These are phyloP conservation scores for Penicillium macrosclerotiorum DNA, from an alignment of 495 filamentous ascomycete species.

Conservation along the genomic window DNA sequence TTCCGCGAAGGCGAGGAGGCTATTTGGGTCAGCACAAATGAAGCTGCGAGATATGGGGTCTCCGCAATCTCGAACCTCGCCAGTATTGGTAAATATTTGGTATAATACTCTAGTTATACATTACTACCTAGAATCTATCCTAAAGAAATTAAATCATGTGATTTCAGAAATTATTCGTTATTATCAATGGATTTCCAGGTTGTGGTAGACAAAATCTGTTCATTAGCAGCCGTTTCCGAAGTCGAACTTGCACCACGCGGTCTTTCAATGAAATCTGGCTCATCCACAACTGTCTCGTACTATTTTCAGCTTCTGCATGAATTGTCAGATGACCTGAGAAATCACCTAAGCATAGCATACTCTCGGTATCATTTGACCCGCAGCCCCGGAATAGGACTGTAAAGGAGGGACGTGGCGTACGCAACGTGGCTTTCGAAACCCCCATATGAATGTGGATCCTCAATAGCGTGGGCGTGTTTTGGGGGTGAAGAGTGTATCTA, in stretches of 20 bases:
- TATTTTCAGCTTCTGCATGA: neutral
- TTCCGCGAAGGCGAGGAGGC: constrained; percentile 14
- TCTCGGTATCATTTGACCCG: neutral
- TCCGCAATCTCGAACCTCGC: constrained; percentile 24
- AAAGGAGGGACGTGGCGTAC: neutral
- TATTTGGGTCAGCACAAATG: constrained; percentile 20
- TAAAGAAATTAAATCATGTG: neutral
- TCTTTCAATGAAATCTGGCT: too few species aligned
- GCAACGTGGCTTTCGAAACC: neutral
- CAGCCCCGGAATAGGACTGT: neutral
- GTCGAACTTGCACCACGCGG: too few species aligned
- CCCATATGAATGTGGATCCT: neutral
- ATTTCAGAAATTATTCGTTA: too few species aligned
- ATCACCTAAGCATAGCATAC: neutral
- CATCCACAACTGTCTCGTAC: too few species aligned
- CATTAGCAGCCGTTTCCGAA: too few species aligned
- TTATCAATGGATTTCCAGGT: too few species aligned
- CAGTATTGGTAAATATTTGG: constrained; percentile 10
- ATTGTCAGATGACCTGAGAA: neutral
- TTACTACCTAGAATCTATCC: neutral
- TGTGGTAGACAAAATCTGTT: too few species aligned
- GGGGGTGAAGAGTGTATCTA: neutral
- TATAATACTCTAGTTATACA: too few species aligned
- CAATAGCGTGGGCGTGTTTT: neutral
- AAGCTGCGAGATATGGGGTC: constrained; percentile 21